Evolutionary conservation across 2,329 filamentous ascomycete species (phyloP).

Genomic region (Fusarium coffeatum): DNA sequence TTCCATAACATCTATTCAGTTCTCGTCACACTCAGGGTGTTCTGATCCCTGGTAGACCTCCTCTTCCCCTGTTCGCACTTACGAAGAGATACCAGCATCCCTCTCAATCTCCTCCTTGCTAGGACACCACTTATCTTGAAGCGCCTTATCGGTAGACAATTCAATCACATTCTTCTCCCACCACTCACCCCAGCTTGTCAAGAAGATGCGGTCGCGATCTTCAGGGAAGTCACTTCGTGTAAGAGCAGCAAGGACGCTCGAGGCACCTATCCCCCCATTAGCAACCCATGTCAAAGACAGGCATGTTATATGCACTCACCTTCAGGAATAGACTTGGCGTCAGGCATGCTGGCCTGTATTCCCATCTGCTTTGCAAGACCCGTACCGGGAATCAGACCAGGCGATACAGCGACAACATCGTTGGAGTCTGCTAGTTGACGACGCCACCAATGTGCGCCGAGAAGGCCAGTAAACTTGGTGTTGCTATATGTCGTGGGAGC

Average conservation of each 20-base stretch:
- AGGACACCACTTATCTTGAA: slow-evolving; percentile 65
- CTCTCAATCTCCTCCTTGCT: slow-evolving; percentile 61
- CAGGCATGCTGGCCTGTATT: slow-evolving; percentile 53
- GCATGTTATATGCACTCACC: slow-evolving; percentile 49
- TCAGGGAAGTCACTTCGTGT: slow-evolving; percentile 60
- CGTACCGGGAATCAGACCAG: slow-evolving; percentile 63
- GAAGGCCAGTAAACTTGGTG: slow-evolving; percentile 63
- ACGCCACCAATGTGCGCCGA: slow-evolving; percentile 67
- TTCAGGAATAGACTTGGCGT: slow-evolving; percentile 61
- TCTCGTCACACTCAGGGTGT: not conserved
- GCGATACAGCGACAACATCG: slow-evolving; percentile 64
- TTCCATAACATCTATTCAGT: not conserved
- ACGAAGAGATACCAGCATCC: slow-evolving; percentile 50
- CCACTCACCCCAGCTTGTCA: slow-evolving; percentile 69
- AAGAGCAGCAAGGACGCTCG: slow-evolving; percentile 59
- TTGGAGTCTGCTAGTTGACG: slow-evolving; percentile 59
- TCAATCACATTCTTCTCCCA: slow-evolving; percentile 60
- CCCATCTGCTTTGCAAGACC: slow-evolving; percentile 52
- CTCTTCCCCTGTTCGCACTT: too few relatives aligned
- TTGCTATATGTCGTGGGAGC: slow-evolving; percentile 52
- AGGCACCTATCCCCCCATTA: slow-evolving; percentile 53
- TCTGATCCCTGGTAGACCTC: not conserved
- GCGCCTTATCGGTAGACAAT: slow-evolving; percentile 56
- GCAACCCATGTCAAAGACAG: not conserved
- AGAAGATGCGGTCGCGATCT: slow-evolving; percentile 63